phyloP scores from a whole-genome alignment of 2,329 filamentous ascomycete species.

The Purpureocillium takamizusanense region DNA sequence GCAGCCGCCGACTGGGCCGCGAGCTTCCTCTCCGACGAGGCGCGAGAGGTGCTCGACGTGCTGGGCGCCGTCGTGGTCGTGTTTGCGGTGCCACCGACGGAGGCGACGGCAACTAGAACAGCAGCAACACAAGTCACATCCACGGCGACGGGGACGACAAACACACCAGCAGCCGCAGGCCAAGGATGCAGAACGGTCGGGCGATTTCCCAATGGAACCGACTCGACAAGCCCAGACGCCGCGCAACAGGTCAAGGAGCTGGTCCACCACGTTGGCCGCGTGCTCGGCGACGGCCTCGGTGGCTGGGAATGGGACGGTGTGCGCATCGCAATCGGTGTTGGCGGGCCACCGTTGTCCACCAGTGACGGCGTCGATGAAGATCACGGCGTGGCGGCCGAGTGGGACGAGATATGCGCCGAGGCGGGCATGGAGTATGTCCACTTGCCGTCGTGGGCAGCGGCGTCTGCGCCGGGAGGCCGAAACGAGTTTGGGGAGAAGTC shows the following conservation, averaged over 20 bases:
- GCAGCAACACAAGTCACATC: too few relatives aligned
- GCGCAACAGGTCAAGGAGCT: slow-evolving; percentile 22
- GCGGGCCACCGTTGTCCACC: slow-evolving; percentile 14
- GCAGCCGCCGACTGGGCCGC: slow-evolving; percentile 38
- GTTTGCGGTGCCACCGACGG: slow-evolving; percentile 15
- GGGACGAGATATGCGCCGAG: slow-evolving; percentile 52
- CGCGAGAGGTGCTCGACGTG: slow-evolving; percentile 50
- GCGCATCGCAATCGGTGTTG: slow-evolving; percentile 48
- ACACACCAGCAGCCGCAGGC: too few relatives aligned
- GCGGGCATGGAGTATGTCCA: slow-evolving; percentile 56
- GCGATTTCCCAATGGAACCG: too few relatives aligned
- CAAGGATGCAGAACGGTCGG: too few relatives aligned
- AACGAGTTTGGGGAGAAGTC: slow-evolving; percentile 55
- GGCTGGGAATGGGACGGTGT: slow-evolving; percentile 59
- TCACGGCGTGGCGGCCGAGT: slow-evolving; percentile 42
- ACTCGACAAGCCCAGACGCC: slow-evolving; percentile 7
- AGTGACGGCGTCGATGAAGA: too few relatives aligned
- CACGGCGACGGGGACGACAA: too few relatives aligned
- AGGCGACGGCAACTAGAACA: slow-evolving; percentile 3
- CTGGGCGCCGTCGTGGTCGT: slow-evolving; percentile 49
- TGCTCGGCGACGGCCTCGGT: slow-evolving; percentile 48
- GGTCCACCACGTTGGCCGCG: slow-evolving; percentile 42
- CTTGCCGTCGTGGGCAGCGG: slow-evolving; percentile 11
- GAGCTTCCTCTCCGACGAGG: slow-evolving; percentile 52
- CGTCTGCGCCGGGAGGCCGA: slow-evolving; percentile 23